phyloP scores from a whole-genome alignment of 2,329 filamentous ascomycete genomes.

The Intubia oerlemansii region DNA sequence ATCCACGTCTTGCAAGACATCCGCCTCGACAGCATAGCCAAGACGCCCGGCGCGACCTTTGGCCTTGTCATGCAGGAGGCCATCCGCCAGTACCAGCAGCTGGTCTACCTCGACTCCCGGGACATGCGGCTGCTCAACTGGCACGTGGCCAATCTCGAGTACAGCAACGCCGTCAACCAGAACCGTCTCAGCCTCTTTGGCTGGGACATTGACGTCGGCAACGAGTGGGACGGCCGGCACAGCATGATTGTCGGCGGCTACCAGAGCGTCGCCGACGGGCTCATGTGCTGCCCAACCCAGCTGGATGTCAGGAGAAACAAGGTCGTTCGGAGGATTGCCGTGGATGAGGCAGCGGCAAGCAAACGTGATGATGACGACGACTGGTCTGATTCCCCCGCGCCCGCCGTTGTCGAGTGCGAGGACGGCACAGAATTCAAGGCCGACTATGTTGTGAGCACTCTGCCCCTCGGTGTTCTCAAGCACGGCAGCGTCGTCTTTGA shows the following conservation, averaged over 20 bases:
- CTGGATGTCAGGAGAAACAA: conserved; percentile 59
- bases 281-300: conserved; percentile 55
- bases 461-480: conserved; percentile 81
- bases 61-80: conserved; percentile 84
- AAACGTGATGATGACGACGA: neutral
- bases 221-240: conserved; percentile 91
- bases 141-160: conserved; percentile 96
- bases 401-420: conserved; percentile 42
- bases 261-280: conserved; percentile 72
- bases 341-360: conserved; percentile 30
- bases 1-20: conserved; percentile 44
- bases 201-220: conserved; percentile 95
- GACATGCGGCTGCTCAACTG: conserved; percentile 88
- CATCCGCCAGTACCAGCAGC: conserved; percentile 65
- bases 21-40: conserved; percentile 45
- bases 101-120: conserved; percentile 65
- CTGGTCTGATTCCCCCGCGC: neutral
- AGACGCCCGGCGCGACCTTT: conserved; percentile 47
- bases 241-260: conserved; percentile 89
- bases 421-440: conserved; percentile 56
- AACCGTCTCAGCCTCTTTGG: conserved; percentile 69
- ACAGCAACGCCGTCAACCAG: conserved; percentile 83
- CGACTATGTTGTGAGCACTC: conserved; percentile 80
- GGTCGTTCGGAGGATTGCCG: conserved; percentile 48
- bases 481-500: conserved; percentile 63